Evolutionary conservation across 148 eudicot species (phyloP).

Genomic region (Rhododendron molle): DNA sequence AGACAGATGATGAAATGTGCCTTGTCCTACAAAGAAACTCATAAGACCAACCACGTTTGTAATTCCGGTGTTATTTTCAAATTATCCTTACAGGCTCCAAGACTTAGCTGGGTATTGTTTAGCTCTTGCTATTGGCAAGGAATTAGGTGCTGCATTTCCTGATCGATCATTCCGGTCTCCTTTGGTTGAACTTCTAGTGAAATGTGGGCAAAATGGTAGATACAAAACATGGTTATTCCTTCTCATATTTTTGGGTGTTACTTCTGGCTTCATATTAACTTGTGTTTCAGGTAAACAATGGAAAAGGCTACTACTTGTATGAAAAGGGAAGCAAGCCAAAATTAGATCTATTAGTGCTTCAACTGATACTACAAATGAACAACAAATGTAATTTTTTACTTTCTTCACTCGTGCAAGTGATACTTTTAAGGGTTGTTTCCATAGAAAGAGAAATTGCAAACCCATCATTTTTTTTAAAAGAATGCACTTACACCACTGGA

Average conservation of each 20-base stretch:
- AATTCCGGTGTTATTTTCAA: neutral
- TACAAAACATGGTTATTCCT: slow-evolving; percentile 4
- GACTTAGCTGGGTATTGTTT: slow-evolving; percentile 87
- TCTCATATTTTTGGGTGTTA: neutral
- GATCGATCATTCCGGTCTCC: slow-evolving; percentile 63
- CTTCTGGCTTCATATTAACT: slow-evolving; percentile 2
- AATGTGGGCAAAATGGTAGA: slow-evolving; percentile 84
- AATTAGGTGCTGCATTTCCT: slow-evolving; percentile 46
- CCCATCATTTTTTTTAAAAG: neutral
- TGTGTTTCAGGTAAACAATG: slow-evolving; percentile 67
- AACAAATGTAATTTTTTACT: no score
- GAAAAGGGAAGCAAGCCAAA: slow-evolving; percentile 90
- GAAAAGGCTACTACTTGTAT: slow-evolving; percentile 80
- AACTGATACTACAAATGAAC: no score
- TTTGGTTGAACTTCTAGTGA: slow-evolving; percentile 54
- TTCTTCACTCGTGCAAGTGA: neutral
- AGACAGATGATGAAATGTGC: neutral
- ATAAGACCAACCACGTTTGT: neutral
- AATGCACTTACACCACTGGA: neutral
- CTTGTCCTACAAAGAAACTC: neutral
- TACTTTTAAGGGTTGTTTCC: no score
- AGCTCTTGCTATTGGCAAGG: slow-evolving; percentile 51
- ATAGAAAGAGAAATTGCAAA: no score
- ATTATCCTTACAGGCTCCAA: slow-evolving; percentile 53
- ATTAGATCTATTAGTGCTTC: slow-evolving; percentile 73